phyloP scores from a whole-genome alignment of 2,329 filamentous ascomycete genomes.

The Diaporthe helianthi region DNA sequence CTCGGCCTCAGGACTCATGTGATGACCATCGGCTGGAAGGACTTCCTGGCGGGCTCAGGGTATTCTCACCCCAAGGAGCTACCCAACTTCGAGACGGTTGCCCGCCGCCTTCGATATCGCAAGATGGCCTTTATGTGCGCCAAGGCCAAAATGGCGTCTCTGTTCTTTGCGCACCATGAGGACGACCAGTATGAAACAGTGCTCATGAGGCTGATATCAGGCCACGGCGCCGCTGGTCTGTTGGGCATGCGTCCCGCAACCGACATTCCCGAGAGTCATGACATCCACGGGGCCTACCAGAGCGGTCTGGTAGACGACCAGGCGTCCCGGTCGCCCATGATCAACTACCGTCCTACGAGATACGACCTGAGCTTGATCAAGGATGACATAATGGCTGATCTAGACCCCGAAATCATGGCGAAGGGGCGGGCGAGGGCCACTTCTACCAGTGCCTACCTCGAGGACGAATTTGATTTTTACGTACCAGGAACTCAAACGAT shows the following conservation, averaged over 20 bases:
- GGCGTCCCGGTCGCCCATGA: conserved; percentile 43
- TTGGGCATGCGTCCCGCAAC: conserved; percentile 70
- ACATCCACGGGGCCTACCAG: conserved; percentile 73
- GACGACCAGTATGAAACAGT: conserved; percentile 94
- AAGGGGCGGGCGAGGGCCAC: conserved; percentile 27
- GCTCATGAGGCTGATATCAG: conserved; percentile 75
- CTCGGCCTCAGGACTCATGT: conserved; percentile 45
- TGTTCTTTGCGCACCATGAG: conserved; percentile 85
- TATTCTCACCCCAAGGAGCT: conserved; percentile 47
- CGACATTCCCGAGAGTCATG: conserved; percentile 84
- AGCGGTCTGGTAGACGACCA: conserved; percentile 66
- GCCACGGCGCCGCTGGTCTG: conserved; percentile 74
- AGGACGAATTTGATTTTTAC: conserved; percentile 39
- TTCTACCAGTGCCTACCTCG: conserved; percentile 32
- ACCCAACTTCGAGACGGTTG: conserved; percentile 77
- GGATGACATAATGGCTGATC: conserved; percentile 38
- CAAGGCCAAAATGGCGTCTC: conserved; percentile 55
- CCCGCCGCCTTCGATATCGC: conserved; percentile 77
- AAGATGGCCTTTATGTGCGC: conserved; percentile 69
- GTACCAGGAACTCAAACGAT: conserved; percentile 29
- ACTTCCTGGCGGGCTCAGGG: conserved; percentile 38
- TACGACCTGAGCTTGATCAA: conserved; percentile 39
- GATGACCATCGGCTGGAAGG: conserved; percentile 57
- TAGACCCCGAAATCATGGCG: conserved; percentile 38
- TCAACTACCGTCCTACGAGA: conserved; percentile 45